These are phyloP conservation scores for Tilletia horrida DNA, from an alignment of 1,284 basidiomycete species.

Conservation along the genomic window DNA sequence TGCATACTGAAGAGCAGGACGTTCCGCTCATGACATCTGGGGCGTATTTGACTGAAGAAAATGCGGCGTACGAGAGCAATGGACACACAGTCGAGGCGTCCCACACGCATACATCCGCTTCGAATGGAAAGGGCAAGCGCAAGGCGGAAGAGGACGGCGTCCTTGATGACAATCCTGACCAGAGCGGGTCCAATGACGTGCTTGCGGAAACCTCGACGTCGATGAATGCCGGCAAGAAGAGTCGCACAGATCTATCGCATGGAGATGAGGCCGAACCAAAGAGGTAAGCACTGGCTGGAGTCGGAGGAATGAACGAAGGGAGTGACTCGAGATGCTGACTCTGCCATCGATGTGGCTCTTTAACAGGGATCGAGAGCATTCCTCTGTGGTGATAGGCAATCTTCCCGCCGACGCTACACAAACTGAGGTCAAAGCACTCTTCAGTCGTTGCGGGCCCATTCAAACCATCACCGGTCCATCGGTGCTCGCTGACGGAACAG, in stretches of 20 bases:
- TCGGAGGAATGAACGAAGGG: constrained; percentile 19
- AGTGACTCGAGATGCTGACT: not conserved
- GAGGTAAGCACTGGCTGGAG: constrained; percentile 21
- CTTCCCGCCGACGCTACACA: constrained; percentile 65
- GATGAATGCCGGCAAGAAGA: constrained; percentile 2
- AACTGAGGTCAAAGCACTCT: constrained; percentile 68
- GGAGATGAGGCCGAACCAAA: constrained; percentile 33
- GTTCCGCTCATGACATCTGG: too few relatives aligned
- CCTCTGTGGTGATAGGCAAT: constrained; percentile 80
- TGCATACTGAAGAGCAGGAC: too few relatives aligned
- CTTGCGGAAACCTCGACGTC: too few relatives aligned
- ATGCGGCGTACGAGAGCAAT: too few relatives aligned
- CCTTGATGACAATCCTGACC: constrained; percentile 1
- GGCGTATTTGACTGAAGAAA: too few relatives aligned
- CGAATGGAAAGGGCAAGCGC: constrained; percentile 28
- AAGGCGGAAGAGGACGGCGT: constrained; percentile 32
- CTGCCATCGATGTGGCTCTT: constrained; percentile 5
- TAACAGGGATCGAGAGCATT: constrained; percentile 82
- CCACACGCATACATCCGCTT: too few relatives aligned
- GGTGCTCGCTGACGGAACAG: constrained; percentile 18
- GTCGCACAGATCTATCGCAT: constrained; percentile 27
- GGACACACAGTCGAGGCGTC: too few relatives aligned
- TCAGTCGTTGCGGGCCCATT: constrained; percentile 65
- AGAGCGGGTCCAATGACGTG: constrained; percentile 19
- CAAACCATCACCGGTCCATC: constrained; percentile 41